Evolutionary conservation across 805 yeast genomes (phyloP), one percentile per base, ranked within the genome.

Genomic region (Yamadazyma olivae): DNA sequence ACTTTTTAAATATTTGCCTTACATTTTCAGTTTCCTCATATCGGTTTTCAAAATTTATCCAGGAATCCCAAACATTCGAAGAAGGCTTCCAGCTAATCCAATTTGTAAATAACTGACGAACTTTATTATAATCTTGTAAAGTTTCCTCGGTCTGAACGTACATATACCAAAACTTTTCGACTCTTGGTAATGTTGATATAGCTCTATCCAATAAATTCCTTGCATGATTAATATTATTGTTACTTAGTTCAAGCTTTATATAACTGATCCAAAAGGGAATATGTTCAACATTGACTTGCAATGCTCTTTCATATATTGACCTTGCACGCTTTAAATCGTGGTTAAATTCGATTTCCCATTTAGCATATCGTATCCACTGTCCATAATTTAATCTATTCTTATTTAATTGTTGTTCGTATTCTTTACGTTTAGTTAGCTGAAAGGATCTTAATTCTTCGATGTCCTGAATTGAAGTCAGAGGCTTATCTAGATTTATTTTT

Each of bases 321-420:
- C 98, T 67, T 0, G 95, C 95, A 16, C 97, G 67, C 14, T 75
- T 69, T 41, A 75, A 70, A 51, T 91, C 95, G 41, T 79, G 82
- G 48, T 86, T 91, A 40, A 63, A 59, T 4, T 83, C 83, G 3
- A 81, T 56, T 58, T 91, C 99, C 76, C 89, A 87, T 40, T 74
- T 75, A 0, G 96, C 98, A 57, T 91, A 93, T 38, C 96, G 68
- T 54, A 87, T 71, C 96, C 98, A 93, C 54, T 89, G 95, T 2
- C 87, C 83, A 50, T 75, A 70, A 51, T 88, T 89, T 23, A 83
- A 74, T 40, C 95, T 65, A 54, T 91, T 91, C 46, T 93, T 74
- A 48, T 93, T 77, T 35, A 93, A 61, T n/a, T 90, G 95, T 46
- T 81, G 81, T 59, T 93, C 98, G 54, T 70, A 91, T 46, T 86